Evolutionary conservation across 768 basidiomycete species (phyloP).

Genomic region (Megacollybia marginata): DNA sequence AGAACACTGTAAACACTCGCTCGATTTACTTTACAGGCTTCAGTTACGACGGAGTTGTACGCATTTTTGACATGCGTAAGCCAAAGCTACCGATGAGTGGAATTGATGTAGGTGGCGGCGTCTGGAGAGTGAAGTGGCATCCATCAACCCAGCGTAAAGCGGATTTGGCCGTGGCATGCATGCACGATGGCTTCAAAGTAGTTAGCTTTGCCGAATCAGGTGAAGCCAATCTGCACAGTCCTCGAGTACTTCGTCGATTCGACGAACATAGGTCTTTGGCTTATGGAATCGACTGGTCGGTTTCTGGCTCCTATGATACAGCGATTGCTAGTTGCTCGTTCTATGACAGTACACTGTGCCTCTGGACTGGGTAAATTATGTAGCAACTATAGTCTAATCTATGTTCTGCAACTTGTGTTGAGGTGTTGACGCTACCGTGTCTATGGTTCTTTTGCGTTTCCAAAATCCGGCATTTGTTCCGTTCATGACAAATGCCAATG

Average conservation of each 20-base stretch:
- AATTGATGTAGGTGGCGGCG: conserved; percentile 80
- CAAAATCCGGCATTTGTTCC: conserved; percentile 51
- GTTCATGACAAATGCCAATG: conserved; percentile 55
- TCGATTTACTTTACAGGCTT: not conserved
- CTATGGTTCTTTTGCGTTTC: conserved; percentile 30
- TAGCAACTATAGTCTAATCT: too few relatives aligned
- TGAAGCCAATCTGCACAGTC: conserved; percentile 11
- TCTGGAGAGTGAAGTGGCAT: conserved; percentile 97
- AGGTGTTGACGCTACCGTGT: not conserved
- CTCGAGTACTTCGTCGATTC: conserved; percentile 44
- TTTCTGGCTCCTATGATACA: conserved; percentile 30
- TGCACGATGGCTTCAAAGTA: conserved; percentile 96
- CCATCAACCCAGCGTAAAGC: conserved; percentile 55
- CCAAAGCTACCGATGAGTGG: conserved; percentile 46
- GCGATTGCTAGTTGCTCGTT: conserved; percentile 88
- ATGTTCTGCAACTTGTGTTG: too few relatives aligned
- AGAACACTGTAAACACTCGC: not conserved
- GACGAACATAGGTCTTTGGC: conserved; percentile 78
- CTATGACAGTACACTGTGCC: conserved; percentile 79
- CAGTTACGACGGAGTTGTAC: conserved; percentile 81
- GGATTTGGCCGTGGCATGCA: conserved; percentile 89
- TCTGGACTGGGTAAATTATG: conserved; percentile 62
- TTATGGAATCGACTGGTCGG: conserved; percentile 91
- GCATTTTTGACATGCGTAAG: conserved; percentile 77
- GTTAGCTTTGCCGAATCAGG: conserved; percentile 35